Evolutionary conservation across 163 green algal genomes (phyloP), one percentile per base, ranked within the genome.

Genomic region (Scenedesmus sp.): DNA sequence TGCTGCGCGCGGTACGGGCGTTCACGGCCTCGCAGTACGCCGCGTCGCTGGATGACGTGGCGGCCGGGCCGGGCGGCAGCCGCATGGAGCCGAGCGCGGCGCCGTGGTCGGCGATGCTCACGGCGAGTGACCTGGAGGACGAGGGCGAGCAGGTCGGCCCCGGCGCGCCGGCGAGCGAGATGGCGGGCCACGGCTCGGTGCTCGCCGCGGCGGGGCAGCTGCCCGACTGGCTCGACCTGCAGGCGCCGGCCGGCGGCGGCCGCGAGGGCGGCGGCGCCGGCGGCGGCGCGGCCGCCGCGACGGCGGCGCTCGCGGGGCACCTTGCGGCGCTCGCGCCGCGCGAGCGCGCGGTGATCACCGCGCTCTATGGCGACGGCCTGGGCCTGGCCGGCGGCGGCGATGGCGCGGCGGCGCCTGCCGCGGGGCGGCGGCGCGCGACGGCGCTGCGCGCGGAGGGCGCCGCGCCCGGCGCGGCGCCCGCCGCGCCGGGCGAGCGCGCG

Each of bases 121-220:
- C 51, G 0, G 50, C 69, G 28, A 22, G 31, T 42, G 69, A 77
- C 69, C 33, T 64, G 22, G 69, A 77, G 20, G 69, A 66, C 18
- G n/a, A n/a, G n/a, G n/a, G n/a, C n/a, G n/a, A n/a, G n/a, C n/a
- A n/a, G n/a, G n/a, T n/a, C n/a, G n/a, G n/a, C n/a, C n/a, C n/a
- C n/a, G n/a, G n/a, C n/a, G n/a, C n/a, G n/a, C n/a, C n/a, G n/a
- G n/a, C n/a, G 69, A 66, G 17, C 17, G 28, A 13, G 69, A 56
- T n/a, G 51, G 63, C 44, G 20, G 63, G 63, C 5, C 63, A 45
- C 3, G 63, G 44, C 63, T 60, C 36, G 53, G 57, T 60, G 28
- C 24, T 48, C 18, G 70, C 70, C 31, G 70, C 70, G 42, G 36
- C 70, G 24, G 70, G 70, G 11, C 70, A 78, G 36, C 17, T 78